phyloP scores from a whole-genome alignment of 495 filamentous ascomycete species.

The Xanthoparmelia taractica region DNA sequence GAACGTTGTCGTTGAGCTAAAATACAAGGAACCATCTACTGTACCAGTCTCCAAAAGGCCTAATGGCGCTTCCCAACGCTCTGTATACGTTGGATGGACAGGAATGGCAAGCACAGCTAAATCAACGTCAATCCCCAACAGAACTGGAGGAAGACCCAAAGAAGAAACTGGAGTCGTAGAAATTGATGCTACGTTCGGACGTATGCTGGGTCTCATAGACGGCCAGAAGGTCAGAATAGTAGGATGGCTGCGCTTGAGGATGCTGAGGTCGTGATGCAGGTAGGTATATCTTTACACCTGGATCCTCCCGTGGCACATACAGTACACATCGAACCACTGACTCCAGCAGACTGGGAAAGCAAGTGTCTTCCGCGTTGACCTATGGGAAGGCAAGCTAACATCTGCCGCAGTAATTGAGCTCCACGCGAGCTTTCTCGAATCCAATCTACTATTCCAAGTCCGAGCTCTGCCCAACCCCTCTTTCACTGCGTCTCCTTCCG shows the following conservation, averaged over 20 bases:
- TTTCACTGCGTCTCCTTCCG: conserved; percentile 43
- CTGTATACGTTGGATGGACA: conserved; percentile 87
- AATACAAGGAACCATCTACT: conserved; percentile 43
- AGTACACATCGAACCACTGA: conserved; percentile 91
- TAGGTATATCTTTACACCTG: conserved; percentile 65
- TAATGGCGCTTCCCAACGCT: conserved; percentile 44
- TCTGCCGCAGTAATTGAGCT: conserved; percentile 71
- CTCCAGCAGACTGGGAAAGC: conserved; percentile 91
- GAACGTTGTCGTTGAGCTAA: conserved; percentile 91
- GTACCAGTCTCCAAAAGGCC: conserved; percentile 30
- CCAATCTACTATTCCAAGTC: conserved; percentile 89
- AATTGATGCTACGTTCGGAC: conserved; percentile 83
- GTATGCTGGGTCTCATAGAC: conserved; percentile 68
- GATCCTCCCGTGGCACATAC: conserved; percentile 87
- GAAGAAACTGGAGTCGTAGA: conserved; percentile 72
- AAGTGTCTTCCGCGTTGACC: conserved; percentile 26
- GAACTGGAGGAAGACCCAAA: conserved; percentile 59
- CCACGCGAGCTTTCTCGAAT: conserved; percentile 87
- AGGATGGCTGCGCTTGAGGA: neutral
- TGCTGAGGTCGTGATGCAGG: conserved; percentile 33
- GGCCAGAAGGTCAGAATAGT: conserved; percentile 65
- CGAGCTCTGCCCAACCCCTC: conserved; percentile 81
- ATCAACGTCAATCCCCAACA: conserved; percentile 60
- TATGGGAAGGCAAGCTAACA: neutral
- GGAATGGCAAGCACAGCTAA: conserved; percentile 89